Evolutionary conservation across 2,329 filamentous ascomycete genomes (phyloP).

Genomic region (Aspergillus intermedius): DNA sequence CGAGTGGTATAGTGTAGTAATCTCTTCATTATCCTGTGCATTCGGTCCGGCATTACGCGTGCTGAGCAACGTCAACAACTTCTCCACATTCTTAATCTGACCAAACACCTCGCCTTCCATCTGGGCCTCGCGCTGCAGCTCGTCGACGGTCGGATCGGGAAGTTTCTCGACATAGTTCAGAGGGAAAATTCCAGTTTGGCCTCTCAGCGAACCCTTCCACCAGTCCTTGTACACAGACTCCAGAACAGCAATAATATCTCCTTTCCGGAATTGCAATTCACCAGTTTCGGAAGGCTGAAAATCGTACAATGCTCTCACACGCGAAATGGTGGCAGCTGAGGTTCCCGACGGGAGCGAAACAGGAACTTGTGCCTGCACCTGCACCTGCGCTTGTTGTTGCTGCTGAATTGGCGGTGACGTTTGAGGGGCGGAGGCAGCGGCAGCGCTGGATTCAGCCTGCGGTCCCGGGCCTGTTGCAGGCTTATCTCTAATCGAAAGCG

Average conservation of each 20-base stretch:
- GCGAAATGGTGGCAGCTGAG: constrained; percentile 90
- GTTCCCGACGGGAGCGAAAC: constrained; percentile 66
- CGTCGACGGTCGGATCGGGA: constrained; percentile 86
- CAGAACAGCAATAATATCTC: constrained; percentile 92
- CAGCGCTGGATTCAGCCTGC: constrained; percentile 32
- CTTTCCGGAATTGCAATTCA: constrained; percentile 92
- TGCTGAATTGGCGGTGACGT: constrained; percentile 12
- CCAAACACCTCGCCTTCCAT: constrained; percentile 82
- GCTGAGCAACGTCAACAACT: constrained; percentile 81
- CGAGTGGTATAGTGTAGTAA: constrained; percentile 82
- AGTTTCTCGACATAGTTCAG: constrained; percentile 98
- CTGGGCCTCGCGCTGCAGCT: constrained; percentile 88
- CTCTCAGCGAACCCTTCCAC: constrained; percentile 94
- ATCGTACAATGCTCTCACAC: constrained; percentile 88
- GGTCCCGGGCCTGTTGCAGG: constrained; percentile 31
- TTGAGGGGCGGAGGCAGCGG: constrained; percentile 25
- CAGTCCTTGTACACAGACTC: constrained; percentile 99
- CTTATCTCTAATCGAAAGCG: constrained; percentile 87
- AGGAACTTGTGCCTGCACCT: constrained; percentile 12
- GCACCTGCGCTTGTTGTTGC: not conserved
- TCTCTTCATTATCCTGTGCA: constrained; percentile 93
- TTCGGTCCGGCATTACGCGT: constrained; percentile 73
- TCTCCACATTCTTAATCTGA: constrained; percentile 71
- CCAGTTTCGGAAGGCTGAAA: constrained; percentile 91
- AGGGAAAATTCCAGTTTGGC: constrained; percentile 95